Base-by-base conservation (phyloP, 352 stramenopile genomes). In the Globisporangium paddicum region DNA sequence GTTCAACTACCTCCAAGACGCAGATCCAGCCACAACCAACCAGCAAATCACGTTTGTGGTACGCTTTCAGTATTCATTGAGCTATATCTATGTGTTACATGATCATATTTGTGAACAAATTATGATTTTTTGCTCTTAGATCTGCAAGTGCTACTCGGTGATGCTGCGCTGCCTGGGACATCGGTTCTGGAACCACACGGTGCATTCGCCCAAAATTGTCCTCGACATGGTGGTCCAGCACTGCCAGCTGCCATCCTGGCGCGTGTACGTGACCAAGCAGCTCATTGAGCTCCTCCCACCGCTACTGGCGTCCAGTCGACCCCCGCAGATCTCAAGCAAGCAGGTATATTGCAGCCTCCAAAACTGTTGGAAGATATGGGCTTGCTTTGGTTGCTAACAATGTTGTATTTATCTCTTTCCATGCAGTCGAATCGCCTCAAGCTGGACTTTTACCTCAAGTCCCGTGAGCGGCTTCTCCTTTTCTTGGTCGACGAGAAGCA, bases 131-230 rank as follows among this genome's bases (percentile, higher is more conserved):
- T 54, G 3, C 6, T n/a, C n/a, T n/a, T 46, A 95, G 86, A 86
- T 96, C 34, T 78, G 68, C 52, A 90, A 92, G 34, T 96, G 84
- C 65, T 94, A 93, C 40, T 63, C 68, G 11, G 82, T 86, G 57
- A 69, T 96, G 32, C 51, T 96, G 26, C 67, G 71, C 30, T 92
- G 82, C 42, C 69, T 96, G 46, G 79, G 77, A 0, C 77, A 93
- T 63, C 85, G 81, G 1, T 93, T 94, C 63, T 96, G 86, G 86
- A 85, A 86, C 35, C 78, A 93, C 62, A 87, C 82, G 6, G 77
- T 85, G n/a, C 73, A 91, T 25, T 78, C 83, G 0, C 71, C 82
- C 0, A 72, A 82, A 56, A 60, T 74, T 14, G 85, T 96, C 11
- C 50, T 93, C 7, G 72, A 88, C 47, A 68, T 93, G 42, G 61